These are phyloP conservation scores for Colletotrichum truncatum DNA, from an alignment of 2,329 filamentous ascomycete species.

Conservation along the genomic window DNA sequence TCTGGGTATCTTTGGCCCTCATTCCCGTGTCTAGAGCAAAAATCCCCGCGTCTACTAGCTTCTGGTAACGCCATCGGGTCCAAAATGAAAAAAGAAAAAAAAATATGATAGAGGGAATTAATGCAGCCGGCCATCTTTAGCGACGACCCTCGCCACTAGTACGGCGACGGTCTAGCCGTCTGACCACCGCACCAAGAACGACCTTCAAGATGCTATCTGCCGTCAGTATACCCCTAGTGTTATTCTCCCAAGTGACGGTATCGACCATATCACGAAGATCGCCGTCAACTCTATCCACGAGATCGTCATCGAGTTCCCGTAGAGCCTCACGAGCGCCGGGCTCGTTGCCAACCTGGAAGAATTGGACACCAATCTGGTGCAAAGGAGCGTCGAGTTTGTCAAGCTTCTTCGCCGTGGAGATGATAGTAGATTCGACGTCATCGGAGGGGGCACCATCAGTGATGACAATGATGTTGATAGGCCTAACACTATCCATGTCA, in stretches of 20 bases:
- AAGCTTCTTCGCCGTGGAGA: conserved; percentile 74
- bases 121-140: neutral
- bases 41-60: neutral
- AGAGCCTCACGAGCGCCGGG: conserved; percentile 71
- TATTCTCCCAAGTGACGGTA: conserved; percentile 76
- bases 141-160: conserved; percentile 26
- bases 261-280: conserved; percentile 89
- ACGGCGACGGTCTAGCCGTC: conserved; percentile 45
- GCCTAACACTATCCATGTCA: conserved; percentile 65
- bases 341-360: conserved; percentile 92
- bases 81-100: neutral
- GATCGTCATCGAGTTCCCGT: conserved; percentile 77
- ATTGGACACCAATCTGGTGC: conserved; percentile 91
- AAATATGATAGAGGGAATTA: neutral
- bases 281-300: conserved; percentile 62
- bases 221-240: conserved; percentile 58
- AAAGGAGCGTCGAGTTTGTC: conserved; percentile 75
- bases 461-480: conserved; percentile 91
- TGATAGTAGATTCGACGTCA: conserved; percentile 77
- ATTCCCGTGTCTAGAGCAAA: neutral
- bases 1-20: conserved; percentile 10
- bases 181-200: conserved; percentile 80
- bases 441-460: conserved; percentile 88
- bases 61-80: conserved; percentile 9
- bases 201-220: conserved; percentile 81